Conservation (phyloP, 1,139 yeast species). For the Petasospora rhodanensis region DNA sequence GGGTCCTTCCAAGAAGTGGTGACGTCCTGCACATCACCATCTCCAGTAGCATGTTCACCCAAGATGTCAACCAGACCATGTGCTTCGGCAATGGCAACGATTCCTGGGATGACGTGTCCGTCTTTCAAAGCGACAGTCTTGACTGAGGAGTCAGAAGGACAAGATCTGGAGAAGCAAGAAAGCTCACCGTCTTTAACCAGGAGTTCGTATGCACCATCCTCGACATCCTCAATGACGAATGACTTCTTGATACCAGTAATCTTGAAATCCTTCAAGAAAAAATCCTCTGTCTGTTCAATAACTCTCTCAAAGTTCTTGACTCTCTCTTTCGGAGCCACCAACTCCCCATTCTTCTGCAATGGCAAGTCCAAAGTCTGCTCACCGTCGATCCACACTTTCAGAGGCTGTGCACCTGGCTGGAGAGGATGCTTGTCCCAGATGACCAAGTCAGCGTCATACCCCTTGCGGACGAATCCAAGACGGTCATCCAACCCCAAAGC, state of each 20-base stretch:
- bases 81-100: constrained; percentile 3
- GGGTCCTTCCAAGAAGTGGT: background rate
- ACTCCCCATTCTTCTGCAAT: background rate
- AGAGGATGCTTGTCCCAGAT: constrained; percentile 8
- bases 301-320: too few species aligned
- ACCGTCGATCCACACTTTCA: constrained; percentile 8
- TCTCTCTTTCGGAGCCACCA: too few species aligned
- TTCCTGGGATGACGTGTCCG: constrained; percentile 6
- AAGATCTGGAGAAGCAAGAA: constrained; percentile 4
- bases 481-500: constrained; percentile 7
- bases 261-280: background rate
- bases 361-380: constrained; percentile 3
- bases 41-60: constrained; percentile 8
- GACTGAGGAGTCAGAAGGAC: constrained; percentile 1
- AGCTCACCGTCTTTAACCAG: constrained; percentile 5
- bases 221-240: background rate
- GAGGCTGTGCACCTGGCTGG: constrained; percentile 5
- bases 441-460: constrained; percentile 7
- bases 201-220: constrained; percentile 1
- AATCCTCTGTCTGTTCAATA: too few species aligned
- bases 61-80: constrained; percentile 8
- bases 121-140: background rate
- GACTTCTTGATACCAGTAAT: constrained; percentile 6
- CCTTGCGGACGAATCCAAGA: constrained; percentile 6
- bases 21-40: constrained; percentile 4